Evolutionary conservation across 2,329 filamentous ascomycete species (phyloP), one percentile per base, ranked within the genome.

Genomic region (Dothideomycetidae sp.): DNA sequence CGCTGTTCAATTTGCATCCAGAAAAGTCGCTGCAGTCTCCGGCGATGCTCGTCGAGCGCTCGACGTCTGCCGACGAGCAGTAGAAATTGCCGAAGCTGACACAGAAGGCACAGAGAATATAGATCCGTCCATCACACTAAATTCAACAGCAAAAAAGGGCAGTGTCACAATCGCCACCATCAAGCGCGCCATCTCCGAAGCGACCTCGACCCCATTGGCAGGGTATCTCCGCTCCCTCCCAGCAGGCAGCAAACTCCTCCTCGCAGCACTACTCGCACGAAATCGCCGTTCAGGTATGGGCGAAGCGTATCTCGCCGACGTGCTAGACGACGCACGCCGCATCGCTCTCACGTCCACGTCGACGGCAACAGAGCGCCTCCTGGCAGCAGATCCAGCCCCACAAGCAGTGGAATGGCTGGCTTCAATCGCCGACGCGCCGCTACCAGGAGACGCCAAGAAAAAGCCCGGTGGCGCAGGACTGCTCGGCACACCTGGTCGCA

Each of bases 11-110:
- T 98, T 98, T 53, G 90, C 90, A 3, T 88, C 83, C 49, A 76
- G 90, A 43, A 98, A 98, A 61, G 90, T 98, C 19, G 90, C 90
- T 4, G 88, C 90, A 28, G 92, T 98, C 31, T 92, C 82, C 46
- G 92, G 90, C 42, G 90, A 98, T 51, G 90, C 90, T 12, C 71
- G 90, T 40, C 75, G 90, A 45, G 90, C 86, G 1, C 68, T 98
- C 13, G 90, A 98, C 51, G 96, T 98, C 42, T 98, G 92, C 56
- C 75, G 90, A 18, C 75, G 90, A 45, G 90, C 90, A 1, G 90
- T 98, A 10, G 90, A 98, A 59, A 75, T 98, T 16, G 90, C 88
- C 18, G 90, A 98, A 58, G 70, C 79, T 34, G 79, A 88, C 43
- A 15, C 49, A 15, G 7, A 42, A 13, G 48, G 44, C 12, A 49